Evolutionary conservation across 805 yeast genomes (phyloP).

Genomic region (Saccharomycopsis sp.): DNA sequence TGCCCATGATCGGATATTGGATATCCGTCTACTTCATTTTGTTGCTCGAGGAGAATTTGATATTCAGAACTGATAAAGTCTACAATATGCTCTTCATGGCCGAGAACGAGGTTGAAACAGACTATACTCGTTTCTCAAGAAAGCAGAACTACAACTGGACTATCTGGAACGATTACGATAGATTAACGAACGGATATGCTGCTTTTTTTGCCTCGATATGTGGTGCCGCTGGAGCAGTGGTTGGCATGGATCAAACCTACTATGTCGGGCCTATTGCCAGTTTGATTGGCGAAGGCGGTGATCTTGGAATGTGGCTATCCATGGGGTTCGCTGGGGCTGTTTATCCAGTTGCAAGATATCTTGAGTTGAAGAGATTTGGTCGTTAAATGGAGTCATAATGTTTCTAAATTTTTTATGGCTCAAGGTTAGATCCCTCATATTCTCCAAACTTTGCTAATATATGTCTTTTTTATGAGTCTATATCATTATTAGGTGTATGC

Average conservation of each 20-base stretch:
- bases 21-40: slow-evolving; percentile 71
- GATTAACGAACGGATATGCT: slow-evolving; percentile 66
- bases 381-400: slow-evolving; percentile 25
- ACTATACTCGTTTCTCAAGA: slow-evolving; percentile 16
- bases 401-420: background rate
- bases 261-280: slow-evolving; percentile 72
- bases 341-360: slow-evolving; percentile 60
- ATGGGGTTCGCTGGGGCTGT: slow-evolving; percentile 61
- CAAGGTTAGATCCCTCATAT: no score
- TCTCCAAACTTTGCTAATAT: no score
- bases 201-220: slow-evolving; percentile 55
- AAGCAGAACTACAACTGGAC: slow-evolving; percentile 60
- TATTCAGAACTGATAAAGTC: slow-evolving; percentile 51
- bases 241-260: slow-evolving; percentile 86
- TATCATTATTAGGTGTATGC: no score
- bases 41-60: slow-evolving; percentile 61
- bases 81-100: slow-evolving; percentile 10
- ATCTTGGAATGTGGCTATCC: slow-evolving; percentile 73
- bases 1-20: slow-evolving; percentile 94
- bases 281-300: slow-evolving; percentile 68
- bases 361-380: slow-evolving; percentile 54
- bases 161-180: slow-evolving; percentile 58
- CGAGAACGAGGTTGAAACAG: slow-evolving; percentile 14
- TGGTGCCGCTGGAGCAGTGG: slow-evolving; percentile 76
- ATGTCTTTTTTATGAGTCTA: no score